Evolutionary conservation across 768 basidiomycete species (phyloP).

Genomic region (Symmetrospora coprosmae): DNA sequence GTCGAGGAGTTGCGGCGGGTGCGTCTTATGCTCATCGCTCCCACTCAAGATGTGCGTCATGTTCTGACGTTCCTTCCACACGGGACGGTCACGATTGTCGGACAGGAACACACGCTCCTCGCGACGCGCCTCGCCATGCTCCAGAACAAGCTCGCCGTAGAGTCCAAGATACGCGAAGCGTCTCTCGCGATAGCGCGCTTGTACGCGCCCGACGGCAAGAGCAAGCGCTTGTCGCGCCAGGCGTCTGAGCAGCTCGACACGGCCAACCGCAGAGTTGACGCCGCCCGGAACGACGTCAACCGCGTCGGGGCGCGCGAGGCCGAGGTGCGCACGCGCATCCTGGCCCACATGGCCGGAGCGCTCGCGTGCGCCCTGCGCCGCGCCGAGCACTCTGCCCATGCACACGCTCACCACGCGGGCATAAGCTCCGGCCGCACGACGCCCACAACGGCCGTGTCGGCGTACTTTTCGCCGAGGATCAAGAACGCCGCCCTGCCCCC

Average conservation of each 20-base stretch:
- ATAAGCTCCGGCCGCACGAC: no score
- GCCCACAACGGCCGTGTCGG: no score
- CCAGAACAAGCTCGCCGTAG: constrained; percentile 59
- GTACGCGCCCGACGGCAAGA: constrained; percentile 39
- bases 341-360: constrained; percentile 72
- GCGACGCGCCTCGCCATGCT: constrained; percentile 52
- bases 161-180: constrained; percentile 78
- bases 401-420: no score
- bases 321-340: constrained; percentile 51
- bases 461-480: no score
- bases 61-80: no score
- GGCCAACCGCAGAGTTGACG: constrained; percentile 58
- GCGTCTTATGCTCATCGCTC: no score
- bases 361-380: constrained; percentile 56
- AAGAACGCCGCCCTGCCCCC: no score
- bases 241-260: constrained; percentile 56
- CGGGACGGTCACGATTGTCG: no score
- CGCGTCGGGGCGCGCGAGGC: constrained; percentile 51
- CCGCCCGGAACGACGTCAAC: constrained; percentile 57
- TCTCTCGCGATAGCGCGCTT: constrained; percentile 59
- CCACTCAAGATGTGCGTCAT: no score
- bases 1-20: constrained; percentile 60
- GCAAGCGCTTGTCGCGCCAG: constrained; percentile 43
- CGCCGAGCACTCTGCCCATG: not conserved
- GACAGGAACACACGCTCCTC: constrained; percentile 62